Conservation (phyloP, 768 basidiomycete genomes). For the Strobilomyces echinocephalus region DNA sequence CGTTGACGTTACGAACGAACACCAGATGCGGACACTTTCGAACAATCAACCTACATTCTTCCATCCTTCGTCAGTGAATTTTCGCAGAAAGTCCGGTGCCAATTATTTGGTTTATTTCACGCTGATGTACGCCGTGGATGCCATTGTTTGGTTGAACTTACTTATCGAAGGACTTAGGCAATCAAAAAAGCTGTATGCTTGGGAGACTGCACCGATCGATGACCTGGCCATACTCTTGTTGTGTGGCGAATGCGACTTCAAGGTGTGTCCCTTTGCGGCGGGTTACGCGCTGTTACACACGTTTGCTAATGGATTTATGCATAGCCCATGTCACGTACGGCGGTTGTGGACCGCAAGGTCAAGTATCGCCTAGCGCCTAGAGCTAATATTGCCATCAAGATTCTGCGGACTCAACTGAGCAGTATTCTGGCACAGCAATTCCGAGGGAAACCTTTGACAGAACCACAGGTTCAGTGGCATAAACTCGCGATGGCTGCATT, state of each 20-base stretch:
- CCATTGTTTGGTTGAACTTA: background rate
- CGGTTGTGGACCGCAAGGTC: conserved; percentile 81
- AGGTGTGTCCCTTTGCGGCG: conserved; percentile 41
- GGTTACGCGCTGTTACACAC: background rate
- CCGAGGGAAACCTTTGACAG: conserved; percentile 53
- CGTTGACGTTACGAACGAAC: conserved; percentile 52
- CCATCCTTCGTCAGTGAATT: conserved; percentile 93
- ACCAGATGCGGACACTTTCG: conserved; percentile 68
- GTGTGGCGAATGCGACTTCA: conserved; percentile 89
- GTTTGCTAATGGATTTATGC: conserved; percentile 3
- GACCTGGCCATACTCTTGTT: conserved; percentile 76
- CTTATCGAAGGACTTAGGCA: conserved; percentile 51
- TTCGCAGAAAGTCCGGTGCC: conserved; percentile 53
- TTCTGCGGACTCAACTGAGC: conserved; percentile 62
- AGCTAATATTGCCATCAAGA: conserved; percentile 73
- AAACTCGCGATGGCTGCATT: conserved; percentile 62
- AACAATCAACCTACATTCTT: conserved; percentile 77
- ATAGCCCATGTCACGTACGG: conserved; percentile 68
- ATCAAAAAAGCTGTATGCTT: conserved; percentile 87
- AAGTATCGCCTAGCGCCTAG: conserved; percentile 67
- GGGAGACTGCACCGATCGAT: conserved; percentile 90
- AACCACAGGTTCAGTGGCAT: conserved; percentile 66
- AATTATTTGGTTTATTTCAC: conserved; percentile 84
- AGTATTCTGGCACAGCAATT: conserved; percentile 61
- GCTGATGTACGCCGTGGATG: conserved; percentile 55